phyloP scores from a whole-genome alignment of 805 yeast species.

The Hanseniaspora lachancei region DNA sequence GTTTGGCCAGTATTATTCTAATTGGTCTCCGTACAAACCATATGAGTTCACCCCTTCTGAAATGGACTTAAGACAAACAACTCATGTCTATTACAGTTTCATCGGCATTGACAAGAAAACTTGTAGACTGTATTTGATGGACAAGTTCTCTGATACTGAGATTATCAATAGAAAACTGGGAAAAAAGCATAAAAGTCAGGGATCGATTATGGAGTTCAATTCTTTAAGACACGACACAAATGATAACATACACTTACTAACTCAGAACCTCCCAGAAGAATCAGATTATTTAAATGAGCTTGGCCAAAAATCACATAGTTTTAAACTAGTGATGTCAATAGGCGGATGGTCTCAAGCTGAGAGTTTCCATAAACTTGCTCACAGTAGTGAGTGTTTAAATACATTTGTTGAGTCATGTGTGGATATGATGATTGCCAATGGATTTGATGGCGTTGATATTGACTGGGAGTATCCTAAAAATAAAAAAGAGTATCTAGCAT shows the following conservation, averaged over 20 bases:
- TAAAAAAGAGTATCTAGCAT: slow-evolving; percentile 32
- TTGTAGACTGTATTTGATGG: slow-evolving; percentile 45
- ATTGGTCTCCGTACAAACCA: slow-evolving; percentile 56
- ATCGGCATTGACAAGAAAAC: slow-evolving; percentile 41
- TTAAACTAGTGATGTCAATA: slow-evolving; percentile 56
- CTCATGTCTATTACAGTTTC: slow-evolving; percentile 73
- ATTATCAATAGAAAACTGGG: neutral
- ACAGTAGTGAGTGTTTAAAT: slow-evolving; percentile 28
- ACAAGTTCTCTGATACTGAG: slow-evolving; percentile 48
- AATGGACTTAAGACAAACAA: slow-evolving; percentile 42
- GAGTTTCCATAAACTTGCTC: slow-evolving; percentile 36
- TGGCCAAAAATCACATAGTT: slow-evolving; percentile 21
- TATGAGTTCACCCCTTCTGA: slow-evolving; percentile 47
- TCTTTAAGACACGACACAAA: slow-evolving; percentile 30
- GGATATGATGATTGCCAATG: slow-evolving; percentile 36
- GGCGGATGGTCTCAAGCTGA: slow-evolving; percentile 65
- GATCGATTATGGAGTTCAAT: slow-evolving; percentile 39
- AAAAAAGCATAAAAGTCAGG: slow-evolving; percentile 24
- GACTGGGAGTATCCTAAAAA: slow-evolving; percentile 86
- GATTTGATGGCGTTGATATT: slow-evolving; percentile 81
- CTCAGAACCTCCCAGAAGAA: neutral
- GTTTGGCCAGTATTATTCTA: slow-evolving; percentile 37
- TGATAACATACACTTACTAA: neutral
- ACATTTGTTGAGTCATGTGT: slow-evolving; percentile 41
- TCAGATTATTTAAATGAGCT: neutral